These are phyloP conservation scores for Cordyceps cicadae DNA, from an alignment of 2,329 filamentous ascomycete species.

Conservation along the genomic window DNA sequence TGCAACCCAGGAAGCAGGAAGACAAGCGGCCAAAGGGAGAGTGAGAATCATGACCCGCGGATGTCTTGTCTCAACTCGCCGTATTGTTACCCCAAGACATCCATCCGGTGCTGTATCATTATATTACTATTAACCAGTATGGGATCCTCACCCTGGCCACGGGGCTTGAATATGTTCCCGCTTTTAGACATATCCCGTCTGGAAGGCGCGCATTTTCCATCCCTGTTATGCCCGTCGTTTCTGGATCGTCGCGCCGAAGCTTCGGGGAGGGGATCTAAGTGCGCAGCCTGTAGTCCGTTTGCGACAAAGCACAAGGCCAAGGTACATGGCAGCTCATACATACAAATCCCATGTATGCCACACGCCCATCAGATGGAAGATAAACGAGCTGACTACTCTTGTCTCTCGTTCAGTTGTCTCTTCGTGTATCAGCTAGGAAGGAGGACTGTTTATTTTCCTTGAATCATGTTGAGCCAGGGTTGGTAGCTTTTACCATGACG, in stretches of 20 bases:
- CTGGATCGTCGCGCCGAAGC: conserved; percentile 5
- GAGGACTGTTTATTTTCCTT: too few relatives aligned
- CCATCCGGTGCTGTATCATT: neutral
- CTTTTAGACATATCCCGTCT: neutral
- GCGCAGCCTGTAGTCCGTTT: too few relatives aligned
- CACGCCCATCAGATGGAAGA: neutral
- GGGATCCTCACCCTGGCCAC: neutral
- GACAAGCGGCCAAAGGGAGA: neutral
- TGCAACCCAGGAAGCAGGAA: too few relatives aligned
- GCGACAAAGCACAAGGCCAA: too few relatives aligned
- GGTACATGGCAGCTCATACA: too few relatives aligned
- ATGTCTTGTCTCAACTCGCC: neutral
- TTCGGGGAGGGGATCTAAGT: too few relatives aligned
- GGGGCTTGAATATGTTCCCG: neutral
- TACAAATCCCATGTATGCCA: conserved; percentile 3
- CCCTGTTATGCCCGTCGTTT: neutral
- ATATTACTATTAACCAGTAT: too few relatives aligned
- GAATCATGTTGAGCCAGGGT: too few relatives aligned
- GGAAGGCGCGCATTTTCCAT: neutral
- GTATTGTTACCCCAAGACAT: neutral
- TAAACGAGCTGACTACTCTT: neutral
- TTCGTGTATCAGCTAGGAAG: too few relatives aligned
- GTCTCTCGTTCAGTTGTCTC: neutral
- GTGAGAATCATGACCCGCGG: neutral
- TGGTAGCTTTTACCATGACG: neutral